Percentiles rank a stretch among this genome's conserved stretches.
phyloP scores from a whole-genome alignment of 225 moss, liverwort and hornwort species.

The Polytrichum formosum region DNA sequence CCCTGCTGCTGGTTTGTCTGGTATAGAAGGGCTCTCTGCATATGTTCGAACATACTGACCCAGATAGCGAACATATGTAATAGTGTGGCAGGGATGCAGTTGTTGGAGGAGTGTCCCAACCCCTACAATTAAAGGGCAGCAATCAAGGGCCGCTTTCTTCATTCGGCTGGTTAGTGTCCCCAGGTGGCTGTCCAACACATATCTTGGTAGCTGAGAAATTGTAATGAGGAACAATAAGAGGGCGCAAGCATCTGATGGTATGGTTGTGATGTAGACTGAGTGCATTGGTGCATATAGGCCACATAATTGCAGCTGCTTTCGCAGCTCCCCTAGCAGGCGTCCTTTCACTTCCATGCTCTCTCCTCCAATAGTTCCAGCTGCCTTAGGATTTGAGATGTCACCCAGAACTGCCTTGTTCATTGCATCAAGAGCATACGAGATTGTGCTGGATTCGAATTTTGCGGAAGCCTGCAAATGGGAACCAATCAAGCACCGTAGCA shows the following conservation, averaged over 20 bases:
- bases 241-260: slow-evolving; percentile 48
- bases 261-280: slow-evolving; percentile 67
- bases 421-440: slow-evolving; percentile 78
- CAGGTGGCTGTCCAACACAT: slow-evolving; percentile 83
- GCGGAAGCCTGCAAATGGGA: slow-evolving; percentile 80
- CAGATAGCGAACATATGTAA: slow-evolving; percentile 71
- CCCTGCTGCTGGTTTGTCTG: slow-evolving; percentile 43
- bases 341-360: slow-evolving; percentile 62
- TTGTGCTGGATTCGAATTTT: slow-evolving; percentile 70
- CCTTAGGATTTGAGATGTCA: slow-evolving; percentile 43
- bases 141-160: slow-evolving; percentile 87
- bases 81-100: slow-evolving; percentile 77
- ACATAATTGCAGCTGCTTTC: slow-evolving; percentile 85
- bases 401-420: slow-evolving; percentile 74
- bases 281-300: slow-evolving; percentile 64
- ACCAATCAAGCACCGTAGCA: slow-evolving; percentile 76
- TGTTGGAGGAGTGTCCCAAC: slow-evolving; percentile 81
- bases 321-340: slow-evolving; percentile 68
- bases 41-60: slow-evolving; percentile 86
- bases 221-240: slow-evolving; percentile 87
- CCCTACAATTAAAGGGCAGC: slow-evolving; percentile 86
- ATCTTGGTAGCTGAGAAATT: slow-evolving; percentile 83
- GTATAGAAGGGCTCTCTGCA: slow-evolving; percentile 60
- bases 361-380: slow-evolving; percentile 23
- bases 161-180: slow-evolving; percentile 92